Conservation (phyloP, 2,329 filamentous ascomycete species). For the Malbranchea zuffiana region DNA sequence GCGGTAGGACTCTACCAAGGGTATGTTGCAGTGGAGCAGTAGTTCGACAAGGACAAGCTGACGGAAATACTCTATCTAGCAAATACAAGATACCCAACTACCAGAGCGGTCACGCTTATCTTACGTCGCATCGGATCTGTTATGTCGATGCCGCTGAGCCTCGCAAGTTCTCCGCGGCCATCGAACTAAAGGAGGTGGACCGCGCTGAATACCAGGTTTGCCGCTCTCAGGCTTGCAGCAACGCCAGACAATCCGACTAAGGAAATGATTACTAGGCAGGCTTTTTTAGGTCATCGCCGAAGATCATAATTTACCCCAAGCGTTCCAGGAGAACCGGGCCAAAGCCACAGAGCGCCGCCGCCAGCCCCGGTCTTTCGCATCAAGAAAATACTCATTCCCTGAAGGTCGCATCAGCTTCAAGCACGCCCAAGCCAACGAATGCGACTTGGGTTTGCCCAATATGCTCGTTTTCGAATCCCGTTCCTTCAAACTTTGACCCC, state of each 20-base stretch:
- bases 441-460: constrained; percentile 95
- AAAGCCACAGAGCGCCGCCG: constrained; percentile 39
- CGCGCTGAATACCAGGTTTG: constrained; percentile 76
- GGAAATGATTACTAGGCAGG: too few relatives aligned
- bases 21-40: constrained; percentile 44
- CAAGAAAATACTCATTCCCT: constrained; percentile 27
- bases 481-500: constrained; percentile 89
- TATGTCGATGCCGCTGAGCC: constrained; percentile 87
- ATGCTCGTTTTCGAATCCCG: constrained; percentile 85
- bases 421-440: constrained; percentile 32
- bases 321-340: constrained; percentile 52
- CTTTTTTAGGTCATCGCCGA: constrained; percentile 88
- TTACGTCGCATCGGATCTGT: constrained; percentile 90
- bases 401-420: constrained; percentile 23
- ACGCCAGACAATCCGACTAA: neutral
- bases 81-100: constrained; percentile 92
- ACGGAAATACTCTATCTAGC: constrained; percentile 37
- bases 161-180: constrained; percentile 67
- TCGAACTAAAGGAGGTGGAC: constrained; percentile 86
- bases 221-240: constrained; percentile 3
- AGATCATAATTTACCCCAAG: constrained; percentile 82
- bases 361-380: neutral
- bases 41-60: constrained; percentile 2
- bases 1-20: constrained; percentile 96
- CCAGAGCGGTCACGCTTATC: constrained; percentile 90